Evolutionary conservation across 768 basidiomycete genomes (phyloP).

Genomic region (Suillus fuscotomentosus): DNA sequence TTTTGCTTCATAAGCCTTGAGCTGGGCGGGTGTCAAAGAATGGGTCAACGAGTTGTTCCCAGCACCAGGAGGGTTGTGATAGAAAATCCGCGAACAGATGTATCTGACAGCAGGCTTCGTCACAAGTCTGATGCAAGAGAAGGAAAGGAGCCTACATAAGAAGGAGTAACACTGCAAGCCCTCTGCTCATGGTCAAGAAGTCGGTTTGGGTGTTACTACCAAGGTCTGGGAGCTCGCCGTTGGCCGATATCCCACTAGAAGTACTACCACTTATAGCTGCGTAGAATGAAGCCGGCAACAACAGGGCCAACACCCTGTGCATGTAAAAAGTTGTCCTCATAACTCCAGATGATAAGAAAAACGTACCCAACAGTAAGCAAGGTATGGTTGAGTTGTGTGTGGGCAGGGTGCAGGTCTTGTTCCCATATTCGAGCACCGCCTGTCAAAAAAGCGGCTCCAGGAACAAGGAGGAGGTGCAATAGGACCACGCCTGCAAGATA

Average conservation of each 20-base stretch:
- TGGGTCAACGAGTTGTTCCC: constrained; percentile 41
- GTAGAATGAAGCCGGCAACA: constrained; percentile 69
- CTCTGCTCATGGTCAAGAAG: constrained; percentile 64
- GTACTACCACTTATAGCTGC: constrained; percentile 48
- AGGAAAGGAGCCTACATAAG: constrained; percentile 42
- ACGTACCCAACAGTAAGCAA: constrained; percentile 67
- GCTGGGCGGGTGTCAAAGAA: constrained; percentile 42
- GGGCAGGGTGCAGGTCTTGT: constrained; percentile 66
- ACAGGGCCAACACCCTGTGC: constrained; percentile 56
- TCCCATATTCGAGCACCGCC: constrained; percentile 68
- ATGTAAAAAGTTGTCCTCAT: neutral
- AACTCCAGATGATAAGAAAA: neutral
- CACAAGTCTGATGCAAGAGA: neutral
- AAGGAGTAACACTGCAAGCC: constrained; percentile 61
- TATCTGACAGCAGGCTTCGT: constrained; percentile 41
- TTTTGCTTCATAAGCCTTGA: constrained; percentile 29
- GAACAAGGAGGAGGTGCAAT: constrained; percentile 70
- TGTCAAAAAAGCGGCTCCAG: constrained; percentile 67
- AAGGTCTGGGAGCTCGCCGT: constrained; percentile 14
- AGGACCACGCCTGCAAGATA: constrained; percentile 56
- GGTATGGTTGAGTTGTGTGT: constrained; percentile 66
- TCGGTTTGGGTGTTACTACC: constrained; percentile 45
- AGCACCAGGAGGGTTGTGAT: constrained; percentile 69
- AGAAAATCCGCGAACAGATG: constrained; percentile 62
- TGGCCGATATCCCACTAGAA: constrained; percentile 15